Evolutionary conservation across 352 stramenopile species (phyloP).

Genomic region (Stephanocyclus meneghinianus): DNA sequence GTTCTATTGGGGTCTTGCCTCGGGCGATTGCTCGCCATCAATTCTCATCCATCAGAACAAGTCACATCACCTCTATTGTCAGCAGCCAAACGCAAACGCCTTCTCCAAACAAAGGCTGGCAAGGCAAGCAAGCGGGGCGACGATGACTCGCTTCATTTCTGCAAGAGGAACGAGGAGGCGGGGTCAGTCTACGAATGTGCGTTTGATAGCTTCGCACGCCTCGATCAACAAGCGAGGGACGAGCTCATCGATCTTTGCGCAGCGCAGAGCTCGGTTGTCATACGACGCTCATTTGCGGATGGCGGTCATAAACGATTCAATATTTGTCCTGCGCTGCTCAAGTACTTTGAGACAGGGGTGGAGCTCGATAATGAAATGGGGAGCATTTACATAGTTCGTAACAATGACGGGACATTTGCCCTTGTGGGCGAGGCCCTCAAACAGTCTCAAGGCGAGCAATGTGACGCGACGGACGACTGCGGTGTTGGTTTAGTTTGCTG

Average conservation of each 20-base stretch:
- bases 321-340: conserved; percentile 1
- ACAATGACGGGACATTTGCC: not conserved
- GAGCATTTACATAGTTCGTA: not conserved
- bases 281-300: not conserved
- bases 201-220: not conserved
- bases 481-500: not conserved
- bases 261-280: not conserved
- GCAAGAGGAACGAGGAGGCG: not conserved
- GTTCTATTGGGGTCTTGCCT: not conserved
- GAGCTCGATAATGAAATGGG: not conserved
- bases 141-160: not conserved
- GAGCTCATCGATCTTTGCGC: conserved; percentile 1
- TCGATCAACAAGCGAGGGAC: not conserved
- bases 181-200: not conserved
- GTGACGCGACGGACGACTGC: not conserved
- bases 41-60: not conserved
- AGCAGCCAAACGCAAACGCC: not conserved
- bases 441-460: not conserved
- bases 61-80: not conserved
- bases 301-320: not conserved
- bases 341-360: not conserved
- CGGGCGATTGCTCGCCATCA: not conserved
- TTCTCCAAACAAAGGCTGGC: not conserved
- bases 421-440: not conserved
- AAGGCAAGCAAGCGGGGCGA: conserved; percentile 4